A percentile compares a stretch with the other conserved stretches of the same genome.
Conservation (phyloP, 1,284 basidiomycete species). For the Ustilago cynodontis region DNA sequence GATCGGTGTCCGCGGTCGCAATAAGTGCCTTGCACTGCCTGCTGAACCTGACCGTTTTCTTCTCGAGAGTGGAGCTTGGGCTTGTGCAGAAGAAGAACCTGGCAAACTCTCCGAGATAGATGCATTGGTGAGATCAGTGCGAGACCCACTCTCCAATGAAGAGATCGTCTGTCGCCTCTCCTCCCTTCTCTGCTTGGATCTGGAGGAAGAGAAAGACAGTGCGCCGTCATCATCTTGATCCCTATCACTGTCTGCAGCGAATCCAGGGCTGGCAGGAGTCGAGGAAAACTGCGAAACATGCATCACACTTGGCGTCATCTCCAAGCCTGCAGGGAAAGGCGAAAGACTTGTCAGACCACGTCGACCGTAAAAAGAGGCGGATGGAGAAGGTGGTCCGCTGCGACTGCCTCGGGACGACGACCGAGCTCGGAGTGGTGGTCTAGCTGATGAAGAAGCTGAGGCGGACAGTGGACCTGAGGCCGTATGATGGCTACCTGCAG, state of each 20-base stretch:
- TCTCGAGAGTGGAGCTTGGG: conserved; percentile 23
- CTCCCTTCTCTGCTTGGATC: conserved; percentile 36
- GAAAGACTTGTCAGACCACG: conserved; percentile 44
- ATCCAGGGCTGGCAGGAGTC: conserved; percentile 31
- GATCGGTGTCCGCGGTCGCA: conserved; percentile 35
- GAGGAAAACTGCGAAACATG: conserved; percentile 30
- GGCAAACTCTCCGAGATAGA: conserved; percentile 12
- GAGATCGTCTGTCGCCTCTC: conserved; percentile 29
- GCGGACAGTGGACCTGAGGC: conserved; percentile 22
- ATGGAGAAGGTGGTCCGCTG: conserved; percentile 45
- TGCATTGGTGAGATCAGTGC: conserved; percentile 1
- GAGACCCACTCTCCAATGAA: conserved; percentile 4
- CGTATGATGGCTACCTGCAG: not conserved
- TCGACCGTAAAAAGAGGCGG: conserved; percentile 49
- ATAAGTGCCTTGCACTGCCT: conserved; percentile 34
- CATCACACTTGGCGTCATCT: conserved; percentile 38
- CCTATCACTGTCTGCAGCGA: conserved; percentile 46
- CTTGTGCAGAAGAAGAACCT: conserved; percentile 20
- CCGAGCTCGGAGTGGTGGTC: conserved; percentile 29
- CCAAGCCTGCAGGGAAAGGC: conserved; percentile 41
- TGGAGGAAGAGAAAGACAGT: conserved; percentile 39
- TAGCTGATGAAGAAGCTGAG: not conserved
- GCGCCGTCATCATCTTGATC: conserved; percentile 35
- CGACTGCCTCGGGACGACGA: conserved; percentile 45
- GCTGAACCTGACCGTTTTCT: conserved; percentile 28